Base-by-base conservation (phyloP, 495 filamentous ascomycete species). In the Aspergillus heteromorphus region DNA sequence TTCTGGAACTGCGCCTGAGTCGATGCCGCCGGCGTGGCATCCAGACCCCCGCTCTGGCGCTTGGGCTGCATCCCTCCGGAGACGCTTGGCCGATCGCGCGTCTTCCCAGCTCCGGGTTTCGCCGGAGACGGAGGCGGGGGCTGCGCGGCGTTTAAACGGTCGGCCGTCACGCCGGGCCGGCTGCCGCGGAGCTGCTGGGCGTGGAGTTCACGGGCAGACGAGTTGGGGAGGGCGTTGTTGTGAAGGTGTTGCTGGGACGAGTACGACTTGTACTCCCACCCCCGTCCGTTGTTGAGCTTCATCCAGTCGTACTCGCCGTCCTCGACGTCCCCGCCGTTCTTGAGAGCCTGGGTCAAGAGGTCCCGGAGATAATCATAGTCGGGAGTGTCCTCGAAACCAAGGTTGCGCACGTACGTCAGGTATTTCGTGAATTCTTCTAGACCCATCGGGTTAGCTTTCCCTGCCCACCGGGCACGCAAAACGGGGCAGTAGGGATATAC, bases 241-340 rank as follows among this genome's bases (percentile, higher is more conserved):
- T 92, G 88, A 56, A 91, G 77, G 60, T 87, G 80, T 29, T 82
- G 79, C 53, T 87, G 84, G 21, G 89, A 87, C 43, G 87, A 83
- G 70, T 95, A 89, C 56, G 86, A 84, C 77, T 95, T 95, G 62
- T 87, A 88, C 73, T 97, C 92, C 89, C 89, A 95, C 34, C 90
- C 91, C 63, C 91, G 87, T 56, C 91, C 92, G 68, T 95, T 95
- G 78, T 90, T 93, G 53, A 95, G 79, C 80, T 96, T 97, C 95
- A 97, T 97, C 93, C 93, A 99, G 71, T 99, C 93, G 68, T 97
- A 99, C 66, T 99, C 95, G 55, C 95, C 93, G 76, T 99, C 93
- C 63, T 99, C 93, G 11, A 97, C 87, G 59, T 95, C 91, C 36
- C 92, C 91, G 6, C 87, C 87, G 57, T 90, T 89, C 80, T 96